A percentile compares a stretch with the other conserved stretches of the same genome.
phyloP scores from a whole-genome alignment of 2,329 filamentous ascomycete species.

The Penicillium sp. region DNA sequence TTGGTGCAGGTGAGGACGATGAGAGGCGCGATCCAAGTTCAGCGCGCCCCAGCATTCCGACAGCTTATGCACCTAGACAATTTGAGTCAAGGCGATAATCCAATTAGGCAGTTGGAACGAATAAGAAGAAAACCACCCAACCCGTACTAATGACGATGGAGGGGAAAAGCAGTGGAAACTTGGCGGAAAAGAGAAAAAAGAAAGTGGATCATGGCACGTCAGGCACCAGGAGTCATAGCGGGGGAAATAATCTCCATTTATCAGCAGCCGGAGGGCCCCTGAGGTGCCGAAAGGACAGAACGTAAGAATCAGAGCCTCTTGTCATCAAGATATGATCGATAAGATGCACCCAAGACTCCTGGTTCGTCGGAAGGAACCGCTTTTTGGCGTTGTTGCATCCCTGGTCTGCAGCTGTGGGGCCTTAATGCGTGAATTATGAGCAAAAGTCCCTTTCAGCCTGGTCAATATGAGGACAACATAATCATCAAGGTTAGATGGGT shows the following conservation, averaged over 20 bases:
- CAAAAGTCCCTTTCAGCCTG: not conserved
- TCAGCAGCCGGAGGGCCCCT: not conserved
- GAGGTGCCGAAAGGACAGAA: not conserved
- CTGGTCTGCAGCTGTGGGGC: conserved; percentile 3
- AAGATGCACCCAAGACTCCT: conserved; percentile 17
- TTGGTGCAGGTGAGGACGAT: conserved; percentile 16
- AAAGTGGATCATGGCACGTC: not conserved
- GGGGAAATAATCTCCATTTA: not conserved
- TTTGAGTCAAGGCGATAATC: conserved; percentile 1
- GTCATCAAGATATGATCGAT: conserved; percentile 23
- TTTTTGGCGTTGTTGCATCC: not conserved
- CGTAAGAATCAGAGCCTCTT: not conserved
- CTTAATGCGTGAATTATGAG: not conserved
- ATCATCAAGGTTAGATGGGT: not conserved
- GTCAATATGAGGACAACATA: not conserved
- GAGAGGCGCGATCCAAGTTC: conserved; percentile 16
- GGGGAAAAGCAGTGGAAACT: conserved; percentile 10
- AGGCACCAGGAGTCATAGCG: conserved; percentile 3
- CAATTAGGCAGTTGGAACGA: not conserved
- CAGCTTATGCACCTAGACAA: conserved; percentile 5
- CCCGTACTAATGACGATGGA: not conserved
- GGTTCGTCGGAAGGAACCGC: conserved; percentile 11
- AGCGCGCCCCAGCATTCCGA: conserved; percentile 14
- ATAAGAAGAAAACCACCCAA: not conserved
- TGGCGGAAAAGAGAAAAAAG: not conserved